A percentile compares a stretch with the other conserved stretches of the same genome.
Conservation (phyloP, 352 stramenopile genomes). For the Hyaloperonospora brassicae region DNA sequence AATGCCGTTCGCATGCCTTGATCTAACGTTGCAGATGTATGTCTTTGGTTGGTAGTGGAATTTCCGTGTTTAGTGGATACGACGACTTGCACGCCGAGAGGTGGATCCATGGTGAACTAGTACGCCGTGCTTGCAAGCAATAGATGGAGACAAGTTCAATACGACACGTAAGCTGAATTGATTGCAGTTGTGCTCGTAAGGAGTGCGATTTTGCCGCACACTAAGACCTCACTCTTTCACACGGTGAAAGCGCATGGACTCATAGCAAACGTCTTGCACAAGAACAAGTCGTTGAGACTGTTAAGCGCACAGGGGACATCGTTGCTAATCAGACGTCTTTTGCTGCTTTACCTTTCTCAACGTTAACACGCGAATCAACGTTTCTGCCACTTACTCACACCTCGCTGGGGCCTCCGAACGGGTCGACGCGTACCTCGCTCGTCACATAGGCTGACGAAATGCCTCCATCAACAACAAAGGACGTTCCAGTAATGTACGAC, state of each 20-base stretch:
- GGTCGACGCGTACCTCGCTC: conserved; percentile 67
- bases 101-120: background rate
- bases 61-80: conserved; percentile 46
- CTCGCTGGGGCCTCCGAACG: conserved; percentile 72
- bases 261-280: background rate
- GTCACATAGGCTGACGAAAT: conserved; percentile 85
- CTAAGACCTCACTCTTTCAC: background rate
- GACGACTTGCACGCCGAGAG: conserved; percentile 1
- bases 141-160: too few species aligned
- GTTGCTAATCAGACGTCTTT: conserved; percentile 4
- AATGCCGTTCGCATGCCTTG: background rate
- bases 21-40: conserved; percentile 8
- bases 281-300: background rate
- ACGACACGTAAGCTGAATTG: too few species aligned
- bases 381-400: conserved; percentile 29
- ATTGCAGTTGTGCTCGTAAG: too few species aligned
- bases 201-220: too few species aligned
- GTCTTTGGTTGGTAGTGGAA: conserved; percentile 42
- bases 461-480: conserved; percentile 83
- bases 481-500: conserved; percentile 83
- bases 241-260: background rate
- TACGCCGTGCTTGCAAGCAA: too few species aligned
- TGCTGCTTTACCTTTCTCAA: conserved; percentile 11
- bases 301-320: too few species aligned
- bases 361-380: conserved; percentile 8